A percentile compares a stretch with the other conserved stretches of the same genome.
Evolutionary conservation across 169 alveolate species (phyloP).

Genomic region (Blepharisma undulans): DNA sequence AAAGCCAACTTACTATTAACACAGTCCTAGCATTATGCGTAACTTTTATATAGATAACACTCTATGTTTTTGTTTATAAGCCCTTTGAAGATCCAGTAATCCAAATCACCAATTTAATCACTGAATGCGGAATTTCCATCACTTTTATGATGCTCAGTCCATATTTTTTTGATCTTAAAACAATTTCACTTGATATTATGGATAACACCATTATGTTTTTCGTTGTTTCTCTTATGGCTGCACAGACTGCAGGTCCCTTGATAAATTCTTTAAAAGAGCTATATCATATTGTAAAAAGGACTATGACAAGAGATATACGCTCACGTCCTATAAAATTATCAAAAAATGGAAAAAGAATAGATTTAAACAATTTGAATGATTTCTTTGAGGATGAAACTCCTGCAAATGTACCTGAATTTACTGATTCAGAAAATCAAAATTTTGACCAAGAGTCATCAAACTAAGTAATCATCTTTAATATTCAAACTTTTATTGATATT

Average conservation of each 20-base stretch:
- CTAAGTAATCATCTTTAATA: too few relatives aligned
- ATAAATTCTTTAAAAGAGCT: not conserved
- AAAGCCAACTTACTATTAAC: not conserved
- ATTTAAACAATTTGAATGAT: not conserved
- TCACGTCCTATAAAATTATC: not conserved
- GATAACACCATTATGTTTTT: not conserved
- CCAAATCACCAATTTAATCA: not conserved
- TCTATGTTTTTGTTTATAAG: not conserved
- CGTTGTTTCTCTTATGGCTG: not conserved
- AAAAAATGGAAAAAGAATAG: not conserved
- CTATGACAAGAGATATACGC: not conserved
- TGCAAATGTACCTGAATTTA: not conserved
- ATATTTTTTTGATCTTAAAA: not conserved
- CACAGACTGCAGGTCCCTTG: not conserved
- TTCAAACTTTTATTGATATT: too few relatives aligned
- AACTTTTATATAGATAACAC: not conserved
- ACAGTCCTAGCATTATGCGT: not conserved
- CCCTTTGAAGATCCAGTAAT: not conserved
- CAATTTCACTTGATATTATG: not conserved
- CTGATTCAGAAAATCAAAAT: not conserved
- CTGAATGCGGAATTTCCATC: not conserved
- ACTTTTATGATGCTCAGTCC: not conserved
- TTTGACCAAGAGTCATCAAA: not conserved
- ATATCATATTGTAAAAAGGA: not conserved
- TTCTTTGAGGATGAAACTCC: not conserved